phyloP scores from a whole-genome alignment of 805 yeast genomes.

The Sugiyamaella qingdaonensis region DNA sequence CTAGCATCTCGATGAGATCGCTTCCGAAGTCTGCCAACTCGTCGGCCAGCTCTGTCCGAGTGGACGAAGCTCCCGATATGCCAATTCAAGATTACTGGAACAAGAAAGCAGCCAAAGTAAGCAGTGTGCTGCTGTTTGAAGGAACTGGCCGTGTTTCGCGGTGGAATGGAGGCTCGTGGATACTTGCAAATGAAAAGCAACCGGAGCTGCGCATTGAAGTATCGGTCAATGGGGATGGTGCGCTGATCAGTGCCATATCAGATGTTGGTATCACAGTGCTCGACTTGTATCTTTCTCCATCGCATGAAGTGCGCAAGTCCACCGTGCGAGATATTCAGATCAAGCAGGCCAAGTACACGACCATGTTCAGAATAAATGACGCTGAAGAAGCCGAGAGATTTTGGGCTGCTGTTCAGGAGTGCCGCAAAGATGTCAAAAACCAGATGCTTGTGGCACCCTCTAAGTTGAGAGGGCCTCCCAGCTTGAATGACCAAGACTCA shows the following conservation, averaged over 20 bases:
- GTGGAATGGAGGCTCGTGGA: conserved; percentile 20
- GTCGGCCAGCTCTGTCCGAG: conserved; percentile 2
- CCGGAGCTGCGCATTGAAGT: conserved; percentile 16
- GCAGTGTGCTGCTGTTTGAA: conserved; percentile 15
- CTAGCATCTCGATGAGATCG: conserved; percentile 12
- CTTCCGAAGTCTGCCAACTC: conserved; percentile 8
- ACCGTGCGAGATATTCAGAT: conserved; percentile 22
- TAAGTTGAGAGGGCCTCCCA: conserved; percentile 11
- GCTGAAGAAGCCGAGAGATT: conserved; percentile 18
- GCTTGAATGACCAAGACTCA: conserved; percentile 17
- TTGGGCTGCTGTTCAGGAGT: conserved; percentile 18
- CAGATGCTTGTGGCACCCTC: conserved; percentile 15
- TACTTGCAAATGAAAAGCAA: conserved; percentile 5
- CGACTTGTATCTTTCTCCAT: conserved; percentile 13
- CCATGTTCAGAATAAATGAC: conserved; percentile 21
- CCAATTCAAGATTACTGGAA: conserved; percentile 5
- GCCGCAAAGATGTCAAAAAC: conserved; percentile 17
- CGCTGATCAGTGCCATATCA: conserved; percentile 7
- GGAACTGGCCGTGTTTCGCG: conserved; percentile 16
- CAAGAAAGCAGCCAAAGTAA: not conserved
- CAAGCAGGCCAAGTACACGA: conserved; percentile 12
- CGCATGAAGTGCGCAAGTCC: conserved; percentile 20
- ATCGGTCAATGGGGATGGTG: conserved; percentile 19
- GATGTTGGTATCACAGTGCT: not conserved
- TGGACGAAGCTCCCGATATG: conserved; percentile 3